Conservation (phyloP, 208 protist species). For the Spongospora subterranea region DNA sequence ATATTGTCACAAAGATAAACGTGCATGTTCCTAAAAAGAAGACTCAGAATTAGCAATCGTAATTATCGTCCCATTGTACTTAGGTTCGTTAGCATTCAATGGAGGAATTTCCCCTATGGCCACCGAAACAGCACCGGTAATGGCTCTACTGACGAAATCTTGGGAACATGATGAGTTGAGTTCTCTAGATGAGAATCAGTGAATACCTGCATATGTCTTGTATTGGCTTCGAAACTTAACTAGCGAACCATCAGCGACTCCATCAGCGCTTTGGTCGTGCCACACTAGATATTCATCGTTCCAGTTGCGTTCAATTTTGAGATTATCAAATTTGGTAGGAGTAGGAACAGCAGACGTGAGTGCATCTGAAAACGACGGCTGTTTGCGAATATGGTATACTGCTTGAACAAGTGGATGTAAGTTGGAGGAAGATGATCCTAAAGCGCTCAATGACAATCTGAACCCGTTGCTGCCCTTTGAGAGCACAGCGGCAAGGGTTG, state of each 20-base stretch:
- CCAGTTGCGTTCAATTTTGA: conserved; percentile 34
- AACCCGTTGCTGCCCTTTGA: neutral
- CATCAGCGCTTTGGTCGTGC: neutral
- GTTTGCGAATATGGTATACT: neutral
- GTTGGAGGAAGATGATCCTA: neutral
- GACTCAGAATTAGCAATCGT: neutral
- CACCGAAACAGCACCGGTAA: neutral
- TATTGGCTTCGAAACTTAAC: neutral
- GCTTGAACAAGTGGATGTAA: conserved; percentile 24
- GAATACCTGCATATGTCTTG: neutral
- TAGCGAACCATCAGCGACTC: neutral
- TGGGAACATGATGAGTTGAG: neutral
- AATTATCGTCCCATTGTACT: neutral
- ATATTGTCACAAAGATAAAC: conserved; percentile 49
- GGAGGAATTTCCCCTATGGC: neutral
- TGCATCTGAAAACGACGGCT: neutral
- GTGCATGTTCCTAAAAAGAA: neutral
- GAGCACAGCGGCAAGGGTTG: conserved; percentile 8
- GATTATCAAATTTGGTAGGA: neutral
- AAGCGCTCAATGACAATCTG: neutral
- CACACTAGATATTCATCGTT: conserved; percentile 50
- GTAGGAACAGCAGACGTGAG: neutral
- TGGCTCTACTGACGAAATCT: neutral
- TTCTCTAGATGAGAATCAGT: neutral
- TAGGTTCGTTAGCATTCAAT: conserved; percentile 21